Evolutionary conservation across 371 early-diverging fungal species (phyloP), one percentile per base, ranked within the genome.

Genomic region (Batrachochytrium dendrobatidis): DNA sequence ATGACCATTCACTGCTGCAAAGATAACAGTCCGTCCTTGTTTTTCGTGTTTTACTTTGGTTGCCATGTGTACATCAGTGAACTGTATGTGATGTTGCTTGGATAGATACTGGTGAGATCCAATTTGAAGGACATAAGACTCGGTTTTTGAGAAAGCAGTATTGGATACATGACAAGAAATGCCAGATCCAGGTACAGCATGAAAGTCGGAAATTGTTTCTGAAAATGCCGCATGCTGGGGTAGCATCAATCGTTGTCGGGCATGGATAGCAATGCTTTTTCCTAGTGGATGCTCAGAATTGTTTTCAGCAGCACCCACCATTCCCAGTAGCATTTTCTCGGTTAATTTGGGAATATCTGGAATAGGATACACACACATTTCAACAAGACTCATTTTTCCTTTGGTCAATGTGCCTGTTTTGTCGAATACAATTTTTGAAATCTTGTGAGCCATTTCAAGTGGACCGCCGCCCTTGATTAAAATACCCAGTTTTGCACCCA

Each of bases 401-500:
- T 69, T 58, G 15, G 98, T 98, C 44, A 98, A 66, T 0, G 97
- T 98, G 34, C 96, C 98, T 2, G 97, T 98, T 75, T 98, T 98
- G 74, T 98, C 97, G 72, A 98, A 95, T 26, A 95, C 84, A 0
- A 95, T 74, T 55, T 86, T 90, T 60, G 86, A 88, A 17, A 96
- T 76, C 34, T 73, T 75, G 55, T 87, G 82, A 2, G 91, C 92
- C 2, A 80, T 81, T 64, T 94, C 95, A 49, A 97, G 69, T 10
- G 92, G 83, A 28, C 71, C 81, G 3, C 89, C 92, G 25, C 89
- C 86, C 66, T 93, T 93, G 72, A 93, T 91, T 48, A 93, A 64
- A 22, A 93, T 91, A 25, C 92, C 94, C 31, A 84, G 71, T 67
- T 92, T 82, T 8, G 97, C 98, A 26, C 93, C 94, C 1, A 96